Conservation (phyloP, 148 eudicot genomes). For the Arbutus unedo region DNA sequence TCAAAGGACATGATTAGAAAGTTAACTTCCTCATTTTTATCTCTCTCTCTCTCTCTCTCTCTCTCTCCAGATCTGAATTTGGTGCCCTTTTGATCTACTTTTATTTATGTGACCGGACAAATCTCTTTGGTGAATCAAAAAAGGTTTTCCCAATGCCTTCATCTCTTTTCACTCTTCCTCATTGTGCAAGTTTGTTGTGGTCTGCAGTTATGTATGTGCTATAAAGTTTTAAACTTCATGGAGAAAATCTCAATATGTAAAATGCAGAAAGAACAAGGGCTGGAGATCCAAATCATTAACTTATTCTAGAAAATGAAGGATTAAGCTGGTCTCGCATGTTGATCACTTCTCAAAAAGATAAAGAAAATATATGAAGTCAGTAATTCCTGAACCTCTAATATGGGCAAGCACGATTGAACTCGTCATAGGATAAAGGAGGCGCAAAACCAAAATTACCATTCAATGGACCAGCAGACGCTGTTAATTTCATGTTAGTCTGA, state of each 20-base stretch:
- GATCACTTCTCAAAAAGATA: not conserved
- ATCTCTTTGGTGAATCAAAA: conserved; percentile 63
- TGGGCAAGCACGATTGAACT: not conserved
- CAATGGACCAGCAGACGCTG: conserved; percentile 5
- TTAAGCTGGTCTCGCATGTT: not conserved
- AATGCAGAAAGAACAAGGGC: conserved; percentile 1
- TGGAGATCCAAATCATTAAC: not conserved
- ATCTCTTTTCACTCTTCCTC: not conserved
- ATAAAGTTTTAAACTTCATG: not conserved
- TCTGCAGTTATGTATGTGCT: not conserved
- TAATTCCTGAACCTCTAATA: not conserved
- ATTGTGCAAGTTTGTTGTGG: not conserved
- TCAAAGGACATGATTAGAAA: conserved; percentile 6
- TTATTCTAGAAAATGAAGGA: not conserved
- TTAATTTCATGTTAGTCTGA: not conserved
- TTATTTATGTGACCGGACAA: conserved; percentile 88
- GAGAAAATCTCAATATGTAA: conserved; percentile 2
- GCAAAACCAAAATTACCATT: not conserved
- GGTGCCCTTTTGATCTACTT: conserved; percentile 66
- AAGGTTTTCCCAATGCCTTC: conserved; percentile 45
- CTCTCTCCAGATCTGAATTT: conserved; percentile 66
- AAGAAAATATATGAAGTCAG: not conserved
- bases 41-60: conserved; percentile 6
- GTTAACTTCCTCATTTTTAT: conserved; percentile 2
- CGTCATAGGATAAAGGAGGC: not conserved